phyloP scores from a whole-genome alignment of 345 rosid species.

The Corchorus olitorius region DNA sequence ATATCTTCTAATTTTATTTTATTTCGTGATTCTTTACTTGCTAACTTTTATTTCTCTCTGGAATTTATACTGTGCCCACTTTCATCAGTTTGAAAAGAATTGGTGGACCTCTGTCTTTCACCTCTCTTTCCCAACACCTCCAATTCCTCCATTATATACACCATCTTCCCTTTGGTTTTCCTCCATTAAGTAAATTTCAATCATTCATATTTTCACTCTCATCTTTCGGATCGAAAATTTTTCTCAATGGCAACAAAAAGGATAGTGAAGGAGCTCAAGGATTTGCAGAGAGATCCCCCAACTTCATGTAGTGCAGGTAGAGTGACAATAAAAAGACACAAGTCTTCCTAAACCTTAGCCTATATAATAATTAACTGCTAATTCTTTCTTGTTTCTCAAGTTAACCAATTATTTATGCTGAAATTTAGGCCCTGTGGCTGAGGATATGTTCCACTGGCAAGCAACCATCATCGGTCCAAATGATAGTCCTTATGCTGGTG shows the following conservation, averaged over 20 bases:
- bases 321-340: neutral
- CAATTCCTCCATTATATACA: conserved; percentile 37
- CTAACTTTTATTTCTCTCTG: conserved; percentile 19
- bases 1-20: neutral
- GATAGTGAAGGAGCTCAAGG: conserved; percentile 66
- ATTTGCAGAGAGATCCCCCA: conserved; percentile 73
- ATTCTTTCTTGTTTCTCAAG: neutral
- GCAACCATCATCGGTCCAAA: conserved; percentile 72
- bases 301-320: conserved; percentile 76
- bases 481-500: conserved; percentile 70
- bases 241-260: conserved; percentile 56
- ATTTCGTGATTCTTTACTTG: neutral
- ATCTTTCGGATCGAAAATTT: neutral
- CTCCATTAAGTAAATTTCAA: neutral
- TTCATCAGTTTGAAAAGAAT: conserved; percentile 29
- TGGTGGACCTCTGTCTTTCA: conserved; percentile 23
- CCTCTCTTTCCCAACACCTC: conserved; percentile 16
- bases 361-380: too few relatives aligned
- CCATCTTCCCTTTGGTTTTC: conserved; percentile 2
- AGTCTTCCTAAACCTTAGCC: neutral
- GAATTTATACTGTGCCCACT: conserved; percentile 54
- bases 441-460: conserved; percentile 78
- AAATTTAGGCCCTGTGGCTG: conserved; percentile 44
- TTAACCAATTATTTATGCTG: neutral
- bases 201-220: conserved; percentile 11